These are phyloP conservation scores for Ensete ventricosum DNA, from an alignment of 176 grass and related monocot genomes.

Conservation along the genomic window DNA sequence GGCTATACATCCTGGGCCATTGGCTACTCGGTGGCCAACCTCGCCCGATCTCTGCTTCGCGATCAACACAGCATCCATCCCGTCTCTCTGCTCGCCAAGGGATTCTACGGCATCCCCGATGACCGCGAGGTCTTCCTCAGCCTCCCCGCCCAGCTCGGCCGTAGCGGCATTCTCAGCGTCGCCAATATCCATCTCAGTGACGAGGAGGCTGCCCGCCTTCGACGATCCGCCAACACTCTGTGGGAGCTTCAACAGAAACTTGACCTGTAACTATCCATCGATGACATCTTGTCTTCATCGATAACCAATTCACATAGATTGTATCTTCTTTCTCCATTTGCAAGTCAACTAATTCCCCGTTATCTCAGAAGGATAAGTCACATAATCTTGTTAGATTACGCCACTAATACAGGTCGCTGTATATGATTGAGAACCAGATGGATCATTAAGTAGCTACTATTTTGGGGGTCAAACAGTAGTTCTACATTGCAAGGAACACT, in stretches of 20 bases:
- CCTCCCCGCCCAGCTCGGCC: constrained; percentile 15
- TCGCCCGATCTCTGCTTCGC: constrained; percentile 6
- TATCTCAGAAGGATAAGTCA: too few species aligned
- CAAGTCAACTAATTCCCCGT: too few species aligned
- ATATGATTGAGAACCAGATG: too few species aligned
- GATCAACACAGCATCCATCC: constrained; percentile 11
- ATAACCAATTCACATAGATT: too few species aligned
- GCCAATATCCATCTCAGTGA: constrained; percentile 1
- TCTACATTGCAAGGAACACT: too few species aligned
- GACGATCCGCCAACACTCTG: constrained; percentile 2
- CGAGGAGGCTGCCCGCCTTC: constrained; percentile 5
- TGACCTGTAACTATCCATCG: background rate
- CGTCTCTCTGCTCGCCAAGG: constrained; percentile 3
- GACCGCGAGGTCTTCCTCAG: constrained; percentile 10
- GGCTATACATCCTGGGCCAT: constrained; percentile 19
- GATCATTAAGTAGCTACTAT: too few species aligned
- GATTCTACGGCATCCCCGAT: constrained; percentile 11
- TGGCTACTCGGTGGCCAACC: constrained; percentile 16
- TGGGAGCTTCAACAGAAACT: constrained; percentile 15
- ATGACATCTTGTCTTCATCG: background rate
- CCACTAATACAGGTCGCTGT: too few species aligned
- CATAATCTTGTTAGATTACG: too few species aligned
- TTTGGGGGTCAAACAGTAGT: too few species aligned
- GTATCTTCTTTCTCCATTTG: too few species aligned
- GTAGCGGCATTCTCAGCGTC: constrained; percentile 7